Base-by-base conservation (phyloP, 192 early-diverging fungal genomes). In the Coemansia sp. region DNA sequence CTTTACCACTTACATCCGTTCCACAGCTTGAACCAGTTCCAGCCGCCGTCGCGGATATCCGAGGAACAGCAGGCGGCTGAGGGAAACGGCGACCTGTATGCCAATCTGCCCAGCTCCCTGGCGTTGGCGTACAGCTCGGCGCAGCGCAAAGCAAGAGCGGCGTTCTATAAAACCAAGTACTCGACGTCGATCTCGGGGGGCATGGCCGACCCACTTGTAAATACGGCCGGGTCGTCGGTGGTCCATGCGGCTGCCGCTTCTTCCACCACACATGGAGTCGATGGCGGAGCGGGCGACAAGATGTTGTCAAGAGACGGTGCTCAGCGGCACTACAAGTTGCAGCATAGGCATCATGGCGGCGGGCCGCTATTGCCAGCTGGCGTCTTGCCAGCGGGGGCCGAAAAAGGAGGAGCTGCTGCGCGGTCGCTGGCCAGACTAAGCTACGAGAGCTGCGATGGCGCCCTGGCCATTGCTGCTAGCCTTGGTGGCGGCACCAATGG, bases 1-100 rank as follows among this genome's bases (percentile, higher is more conserved):
- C 25, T 75, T 13, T 73, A 75, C 54, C 73, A 73, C 13, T 67
- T 59, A 69, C 79, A 81, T 59, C 79, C 71, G 48, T 46, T 73
- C n/a, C 79, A 81, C 19, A 53, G 70, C 5, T 50, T 81, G 33
- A 66, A 69, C 56, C 63, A 74, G 33, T 67, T 73, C 32, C 71
- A 72, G 36, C 59, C 55, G 15, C 41, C 55, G 9, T 55, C 65
- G 8, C 61, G 65, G 46, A 57, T 67, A 49, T 73, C 65, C 29
- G 65, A 66, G 23, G 71, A 73, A n/a, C 35, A 23, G 29, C 35
- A 22, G 25, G n/a, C 23, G 5, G 1, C 38, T 13, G 20, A 66
- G 5, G 7, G 35, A 15, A 9, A 9, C 29, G 36, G 53, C 9
- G 38, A 58, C 14, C 42, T 34, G 2, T 55, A 67, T 29, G 23